These are phyloP conservation scores for Litsea cubeba DNA, from an alignment of 164 flowering plant species.

Conservation along the genomic window DNA sequence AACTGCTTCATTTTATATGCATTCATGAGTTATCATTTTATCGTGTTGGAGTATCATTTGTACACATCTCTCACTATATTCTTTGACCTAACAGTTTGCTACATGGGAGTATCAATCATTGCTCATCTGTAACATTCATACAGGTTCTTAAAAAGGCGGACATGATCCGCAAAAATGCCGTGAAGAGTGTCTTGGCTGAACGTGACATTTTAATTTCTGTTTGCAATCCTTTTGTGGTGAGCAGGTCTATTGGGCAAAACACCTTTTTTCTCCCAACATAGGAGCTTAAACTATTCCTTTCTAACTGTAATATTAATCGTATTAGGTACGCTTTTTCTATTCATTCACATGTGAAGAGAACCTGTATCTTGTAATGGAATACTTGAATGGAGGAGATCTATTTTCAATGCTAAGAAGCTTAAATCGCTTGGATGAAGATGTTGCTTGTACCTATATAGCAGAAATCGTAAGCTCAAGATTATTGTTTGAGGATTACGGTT, in stretches of 20 bases:
- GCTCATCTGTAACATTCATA: conserved; percentile 4
- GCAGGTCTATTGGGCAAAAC: conserved; percentile 18
- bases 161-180: conserved; percentile 96
- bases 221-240: conserved; percentile 98
- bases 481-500: not conserved
- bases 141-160: conserved; percentile 94
- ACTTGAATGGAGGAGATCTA: conserved; percentile 96
- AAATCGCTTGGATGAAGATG: conserved; percentile 91
- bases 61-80: too few species aligned
- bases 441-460: conserved; percentile 89
- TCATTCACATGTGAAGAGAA: conserved; percentile 99
- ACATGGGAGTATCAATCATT: not conserved
- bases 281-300: not conserved
- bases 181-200: conserved; percentile 96
- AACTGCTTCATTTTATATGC: too few species aligned
- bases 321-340: conserved; percentile 92
- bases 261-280: too few species aligned
- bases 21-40: too few species aligned
- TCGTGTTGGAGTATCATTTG: too few species aligned
- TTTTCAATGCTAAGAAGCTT: conserved; percentile 77
- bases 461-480: conserved; percentile 68
- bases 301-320: not conserved
- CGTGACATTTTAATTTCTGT: conserved; percentile 84
- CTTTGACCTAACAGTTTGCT: not conserved
- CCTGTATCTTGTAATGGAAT: conserved; percentile 98